These are phyloP conservation scores for Tremellales sp. DNA, from an alignment of 1,284 basidiomycete species.

Conservation along the genomic window DNA sequence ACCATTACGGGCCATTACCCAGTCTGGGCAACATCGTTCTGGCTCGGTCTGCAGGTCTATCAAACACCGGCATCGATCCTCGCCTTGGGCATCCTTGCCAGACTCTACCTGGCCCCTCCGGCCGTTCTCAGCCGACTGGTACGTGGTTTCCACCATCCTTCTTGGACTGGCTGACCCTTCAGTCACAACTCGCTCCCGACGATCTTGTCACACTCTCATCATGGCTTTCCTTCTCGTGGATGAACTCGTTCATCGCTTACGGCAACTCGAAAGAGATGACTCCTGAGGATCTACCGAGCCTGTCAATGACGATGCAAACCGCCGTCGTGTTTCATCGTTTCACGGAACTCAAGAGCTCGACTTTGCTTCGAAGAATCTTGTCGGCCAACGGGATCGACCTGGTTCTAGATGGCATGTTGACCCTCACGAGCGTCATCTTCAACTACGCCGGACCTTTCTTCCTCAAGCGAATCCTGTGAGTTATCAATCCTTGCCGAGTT, in stretches of 20 bases:
- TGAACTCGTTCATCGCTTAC: slow-evolving; percentile 62
- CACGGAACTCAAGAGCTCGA: slow-evolving; percentile 34
- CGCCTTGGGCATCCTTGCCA: slow-evolving; percentile 14
- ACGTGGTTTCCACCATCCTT: slow-evolving; percentile 7
- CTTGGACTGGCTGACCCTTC: not conserved
- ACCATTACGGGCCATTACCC: slow-evolving; percentile 23
- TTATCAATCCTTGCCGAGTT: not conserved
- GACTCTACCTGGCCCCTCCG: slow-evolving; percentile 35
- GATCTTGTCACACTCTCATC: slow-evolving; percentile 69
- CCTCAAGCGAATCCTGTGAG: slow-evolving; percentile 49
- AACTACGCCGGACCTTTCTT: slow-evolving; percentile 56
- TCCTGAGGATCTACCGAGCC: slow-evolving; percentile 64
- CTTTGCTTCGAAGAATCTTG: slow-evolving; percentile 62
- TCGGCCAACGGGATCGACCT: slow-evolving; percentile 69
- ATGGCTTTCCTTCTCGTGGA: slow-evolving; percentile 74
- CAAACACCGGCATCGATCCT: slow-evolving; percentile 24
- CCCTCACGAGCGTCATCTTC: slow-evolving; percentile 61
- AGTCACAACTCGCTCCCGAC: slow-evolving; percentile 50
- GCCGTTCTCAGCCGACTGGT: slow-evolving; percentile 30
- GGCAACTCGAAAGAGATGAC: slow-evolving; percentile 62
- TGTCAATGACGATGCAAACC: slow-evolving; percentile 66
- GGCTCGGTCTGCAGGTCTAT: slow-evolving; percentile 24
- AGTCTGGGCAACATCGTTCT: slow-evolving; percentile 24
- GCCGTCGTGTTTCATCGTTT: slow-evolving; percentile 62
- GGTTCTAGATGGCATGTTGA: slow-evolving; percentile 62